A percentile compares a stretch with the other conserved stretches of the same genome.
phyloP scores from a whole-genome alignment of 2,329 filamentous ascomycete species.

The Aureobasidium subglaciale region DNA sequence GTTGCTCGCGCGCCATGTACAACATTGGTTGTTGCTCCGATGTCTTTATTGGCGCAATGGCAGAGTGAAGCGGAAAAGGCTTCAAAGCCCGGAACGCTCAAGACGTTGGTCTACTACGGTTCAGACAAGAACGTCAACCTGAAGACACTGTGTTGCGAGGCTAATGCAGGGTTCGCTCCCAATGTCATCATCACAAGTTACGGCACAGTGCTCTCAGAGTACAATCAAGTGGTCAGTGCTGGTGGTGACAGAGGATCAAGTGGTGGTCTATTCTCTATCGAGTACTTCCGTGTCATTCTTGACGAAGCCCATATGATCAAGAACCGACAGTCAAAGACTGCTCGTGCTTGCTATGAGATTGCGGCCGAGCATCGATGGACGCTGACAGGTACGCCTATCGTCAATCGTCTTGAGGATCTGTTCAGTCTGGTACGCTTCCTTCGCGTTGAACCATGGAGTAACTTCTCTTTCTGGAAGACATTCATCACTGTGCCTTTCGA shows the following conservation, averaged over 20 bases:
- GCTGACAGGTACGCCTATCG: conserved; percentile 90
- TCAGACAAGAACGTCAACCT: conserved; percentile 74
- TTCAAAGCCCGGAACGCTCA: conserved; percentile 75
- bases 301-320: conserved; percentile 97
- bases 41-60: conserved; percentile 96
- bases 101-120: conserved; percentile 85
- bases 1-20: conserved; percentile 73
- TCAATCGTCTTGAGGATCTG: conserved; percentile 89
- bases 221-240: conserved; percentile 62
- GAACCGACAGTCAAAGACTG: conserved; percentile 77
- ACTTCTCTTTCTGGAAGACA: conserved; percentile 98
- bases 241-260: conserved; percentile 59
- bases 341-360: conserved; percentile 89
- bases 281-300: conserved; percentile 91
- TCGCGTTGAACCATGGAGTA: conserved; percentile 93
- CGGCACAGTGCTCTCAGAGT: conserved; percentile 85
- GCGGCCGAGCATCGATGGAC: conserved; percentile 83
- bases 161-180: conserved; percentile 68
- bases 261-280: conserved; percentile 73
- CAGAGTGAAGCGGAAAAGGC: conserved; percentile 90
- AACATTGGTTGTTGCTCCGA: conserved; percentile 91
- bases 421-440: conserved; percentile 91
- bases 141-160: conserved; percentile 66
- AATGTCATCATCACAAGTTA: conserved; percentile 95
- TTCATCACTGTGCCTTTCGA: conserved; percentile 98